phyloP scores from a whole-genome alignment of 768 basidiomycete genomes.

The Trametes cubensis region DNA sequence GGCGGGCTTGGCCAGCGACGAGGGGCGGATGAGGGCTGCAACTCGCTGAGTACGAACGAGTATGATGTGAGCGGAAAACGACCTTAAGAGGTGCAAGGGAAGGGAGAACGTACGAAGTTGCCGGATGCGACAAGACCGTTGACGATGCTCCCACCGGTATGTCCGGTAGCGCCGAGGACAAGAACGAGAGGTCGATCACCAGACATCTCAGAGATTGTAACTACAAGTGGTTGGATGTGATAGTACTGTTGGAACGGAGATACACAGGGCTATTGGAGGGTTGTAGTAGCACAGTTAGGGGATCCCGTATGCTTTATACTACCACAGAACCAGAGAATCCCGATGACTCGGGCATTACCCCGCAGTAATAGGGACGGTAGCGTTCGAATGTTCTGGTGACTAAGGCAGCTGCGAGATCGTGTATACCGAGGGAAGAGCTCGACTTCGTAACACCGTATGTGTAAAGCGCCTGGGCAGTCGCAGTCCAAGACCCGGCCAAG shows the following conservation, averaged over 20 bases:
- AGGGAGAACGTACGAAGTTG: slow-evolving; percentile 19
- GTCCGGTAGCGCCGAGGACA: slow-evolving; percentile 25
- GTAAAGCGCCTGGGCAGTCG: neutral
- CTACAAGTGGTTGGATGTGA: no score
- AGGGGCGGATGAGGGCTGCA: slow-evolving; percentile 22
- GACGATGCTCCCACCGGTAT: slow-evolving; percentile 23
- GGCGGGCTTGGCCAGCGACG: slow-evolving; percentile 25
- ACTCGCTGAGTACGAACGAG: slow-evolving; percentile 16
- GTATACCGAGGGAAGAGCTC: neutral
- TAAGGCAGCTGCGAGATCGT: neutral
- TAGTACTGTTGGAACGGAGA: no score
- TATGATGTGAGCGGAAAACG: neutral
- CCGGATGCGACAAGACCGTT: slow-evolving; percentile 16
- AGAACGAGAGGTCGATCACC: slow-evolving; percentile 19
- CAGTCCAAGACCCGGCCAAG: no score
- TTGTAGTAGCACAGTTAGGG: no score
- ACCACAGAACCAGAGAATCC: neutral
- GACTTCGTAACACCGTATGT: neutral
- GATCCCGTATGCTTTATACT: neutral
- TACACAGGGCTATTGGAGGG: no score
- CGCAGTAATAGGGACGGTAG: neutral
- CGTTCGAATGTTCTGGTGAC: slow-evolving; percentile 1
- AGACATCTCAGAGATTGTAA: neutral
- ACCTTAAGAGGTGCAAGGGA: neutral
- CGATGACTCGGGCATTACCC: neutral